These are phyloP conservation scores for Scedosporium boydii DNA, from an alignment of 2,329 filamentous ascomycete genomes.

Conservation along the genomic window DNA sequence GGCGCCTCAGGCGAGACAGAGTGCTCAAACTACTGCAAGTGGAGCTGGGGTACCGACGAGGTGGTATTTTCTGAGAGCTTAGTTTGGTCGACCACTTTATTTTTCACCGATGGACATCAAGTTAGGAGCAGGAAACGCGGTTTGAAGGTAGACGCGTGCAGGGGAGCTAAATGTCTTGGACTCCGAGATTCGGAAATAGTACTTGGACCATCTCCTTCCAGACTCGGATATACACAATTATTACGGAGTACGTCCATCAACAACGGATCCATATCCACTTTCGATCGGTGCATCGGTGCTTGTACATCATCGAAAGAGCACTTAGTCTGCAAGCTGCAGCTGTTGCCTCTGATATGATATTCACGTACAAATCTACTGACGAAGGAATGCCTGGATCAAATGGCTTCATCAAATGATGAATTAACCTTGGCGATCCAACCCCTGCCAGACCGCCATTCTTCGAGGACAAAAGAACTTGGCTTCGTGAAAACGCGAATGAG, in stretches of 20 bases:
- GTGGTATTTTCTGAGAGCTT: not conserved
- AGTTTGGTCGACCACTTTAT: not conserved
- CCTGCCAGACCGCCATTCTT: not conserved
- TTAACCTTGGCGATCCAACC: no score
- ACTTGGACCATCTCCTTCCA: not conserved
- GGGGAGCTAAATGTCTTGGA: not conserved
- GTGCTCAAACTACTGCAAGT: not conserved
- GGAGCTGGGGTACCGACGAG: not conserved
- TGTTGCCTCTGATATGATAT: no score
- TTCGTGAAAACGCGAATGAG: slow-evolving; percentile 8
- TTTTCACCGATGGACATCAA: not conserved
- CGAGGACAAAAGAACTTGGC: not conserved
- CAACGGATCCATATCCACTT: no score
- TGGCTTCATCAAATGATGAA: no score
- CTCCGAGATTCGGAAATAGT: not conserved
- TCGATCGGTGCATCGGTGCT: no score
- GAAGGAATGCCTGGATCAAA: no score
- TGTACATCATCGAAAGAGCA: no score
- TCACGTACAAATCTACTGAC: no score
- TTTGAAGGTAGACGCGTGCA: not conserved
- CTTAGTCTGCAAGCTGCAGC: no score
- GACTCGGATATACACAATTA: not conserved
- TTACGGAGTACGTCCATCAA: no score
- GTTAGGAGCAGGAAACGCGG: not conserved
- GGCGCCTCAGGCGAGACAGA: not conserved